These are phyloP conservation scores for Platanthera guangdongensis DNA, from an alignment of 106 monocot genomes.

Conservation along the genomic window DNA sequence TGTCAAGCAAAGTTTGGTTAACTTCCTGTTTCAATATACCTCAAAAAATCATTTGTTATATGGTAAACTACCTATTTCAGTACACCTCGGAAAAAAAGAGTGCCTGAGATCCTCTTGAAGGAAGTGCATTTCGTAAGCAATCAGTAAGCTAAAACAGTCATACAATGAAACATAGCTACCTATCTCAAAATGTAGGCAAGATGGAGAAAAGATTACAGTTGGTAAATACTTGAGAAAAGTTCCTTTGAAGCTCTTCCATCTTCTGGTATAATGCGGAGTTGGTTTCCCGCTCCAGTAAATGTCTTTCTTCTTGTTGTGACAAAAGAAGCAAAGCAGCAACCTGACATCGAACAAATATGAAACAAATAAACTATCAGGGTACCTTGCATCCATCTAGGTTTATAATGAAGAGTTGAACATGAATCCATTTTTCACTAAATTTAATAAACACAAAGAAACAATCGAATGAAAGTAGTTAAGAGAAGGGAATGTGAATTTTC, in stretches of 20 bases:
- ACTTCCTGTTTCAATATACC: too few species aligned
- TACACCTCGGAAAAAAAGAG: too few species aligned
- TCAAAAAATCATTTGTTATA: too few species aligned
- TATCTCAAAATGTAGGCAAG: not conserved
- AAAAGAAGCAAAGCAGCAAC: conserved; percentile 75
- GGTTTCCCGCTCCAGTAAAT: conserved; percentile 68
- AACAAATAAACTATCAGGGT: not conserved
- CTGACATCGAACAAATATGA: conserved; percentile 26
- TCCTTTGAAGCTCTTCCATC: conserved; percentile 69
- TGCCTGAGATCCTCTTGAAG: too few species aligned
- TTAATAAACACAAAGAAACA: not conserved
- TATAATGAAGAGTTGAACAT: not conserved
- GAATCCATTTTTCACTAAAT: not conserved
- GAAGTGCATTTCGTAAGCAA: too few species aligned
- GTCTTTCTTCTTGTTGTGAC: conserved; percentile 93
- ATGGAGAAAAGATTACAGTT: not conserved
- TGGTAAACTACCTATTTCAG: too few species aligned
- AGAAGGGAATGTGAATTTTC: not conserved
- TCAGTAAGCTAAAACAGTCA: not conserved
- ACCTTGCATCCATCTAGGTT: not conserved
- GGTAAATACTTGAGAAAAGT: conserved; percentile 69
- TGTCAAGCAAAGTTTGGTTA: too few species aligned
- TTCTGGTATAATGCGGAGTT: conserved; percentile 63
- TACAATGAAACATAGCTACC: not conserved
- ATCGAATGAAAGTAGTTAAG: not conserved